Conservation (phyloP, 2,329 filamentous ascomycete species). For the Epichloe elymi region DNA sequence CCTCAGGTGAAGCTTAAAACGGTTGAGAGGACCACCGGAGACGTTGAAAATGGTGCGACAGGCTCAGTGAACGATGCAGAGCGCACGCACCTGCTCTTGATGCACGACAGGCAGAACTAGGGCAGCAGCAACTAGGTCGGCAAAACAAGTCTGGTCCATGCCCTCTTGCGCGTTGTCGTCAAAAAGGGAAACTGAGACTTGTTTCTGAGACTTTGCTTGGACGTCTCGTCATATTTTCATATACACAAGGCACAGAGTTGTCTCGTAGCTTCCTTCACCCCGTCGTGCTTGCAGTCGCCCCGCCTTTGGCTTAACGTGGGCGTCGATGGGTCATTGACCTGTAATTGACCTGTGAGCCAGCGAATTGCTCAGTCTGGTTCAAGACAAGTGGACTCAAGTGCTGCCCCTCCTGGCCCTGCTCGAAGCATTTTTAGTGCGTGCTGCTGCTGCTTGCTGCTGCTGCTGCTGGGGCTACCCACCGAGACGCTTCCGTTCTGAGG, state of each 20-base stretch:
- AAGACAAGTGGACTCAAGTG: too few species aligned
- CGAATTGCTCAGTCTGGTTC: background rate
- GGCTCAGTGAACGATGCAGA: background rate
- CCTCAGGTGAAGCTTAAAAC: too few species aligned
- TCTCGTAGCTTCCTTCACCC: background rate
- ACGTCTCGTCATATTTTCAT: background rate
- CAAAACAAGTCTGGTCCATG: too few species aligned
- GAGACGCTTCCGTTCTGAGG: constrained; percentile 3
- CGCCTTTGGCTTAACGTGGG: background rate
- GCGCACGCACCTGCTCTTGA: background rate
- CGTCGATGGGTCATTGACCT: background rate
- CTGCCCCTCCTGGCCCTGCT: background rate
- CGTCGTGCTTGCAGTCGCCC: background rate
- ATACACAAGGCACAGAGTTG: background rate
- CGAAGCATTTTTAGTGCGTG: background rate
- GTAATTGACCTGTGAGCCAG: background rate
- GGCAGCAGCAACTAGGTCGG: too few species aligned
- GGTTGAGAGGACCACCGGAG: too few species aligned
- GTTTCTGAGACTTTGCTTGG: background rate
- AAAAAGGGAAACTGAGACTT: background rate
- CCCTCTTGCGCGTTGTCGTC: background rate
- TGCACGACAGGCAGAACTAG: background rate
- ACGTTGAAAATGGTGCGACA: background rate
- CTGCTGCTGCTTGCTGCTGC: background rate
- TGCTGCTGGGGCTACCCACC: background rate